Evolutionary conservation across 768 basidiomycete species (phyloP).

Genomic region (Trametes punicea): DNA sequence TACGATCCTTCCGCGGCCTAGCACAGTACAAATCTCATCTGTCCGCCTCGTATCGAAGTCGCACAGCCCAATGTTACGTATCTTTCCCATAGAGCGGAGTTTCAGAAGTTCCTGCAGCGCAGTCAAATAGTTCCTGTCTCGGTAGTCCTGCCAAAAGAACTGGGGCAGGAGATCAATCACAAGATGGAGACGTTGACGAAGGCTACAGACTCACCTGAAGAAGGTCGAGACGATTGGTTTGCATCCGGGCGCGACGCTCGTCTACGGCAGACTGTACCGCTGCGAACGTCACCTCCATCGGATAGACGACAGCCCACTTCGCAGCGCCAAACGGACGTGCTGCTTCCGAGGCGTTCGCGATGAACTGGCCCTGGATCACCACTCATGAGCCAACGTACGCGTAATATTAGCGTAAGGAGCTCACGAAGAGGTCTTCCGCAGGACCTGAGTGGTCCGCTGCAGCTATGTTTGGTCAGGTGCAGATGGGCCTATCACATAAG

Average conservation of each 20-base stretch:
- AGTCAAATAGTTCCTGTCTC: slow-evolving; percentile 42
- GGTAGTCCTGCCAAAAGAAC: slow-evolving; percentile 79
- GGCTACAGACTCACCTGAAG: slow-evolving; percentile 52
- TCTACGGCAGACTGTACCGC: slow-evolving; percentile 57
- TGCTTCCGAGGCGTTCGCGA: slow-evolving; percentile 41
- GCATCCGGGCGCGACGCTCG: slow-evolving; percentile 68
- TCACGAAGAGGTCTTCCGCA: slow-evolving; percentile 74
- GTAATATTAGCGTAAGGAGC: slow-evolving; percentile 17
- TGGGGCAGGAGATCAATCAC: slow-evolving; percentile 26
- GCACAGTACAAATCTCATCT: slow-evolving; percentile 72
- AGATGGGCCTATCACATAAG: neutral
- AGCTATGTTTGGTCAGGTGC: slow-evolving; percentile 12
- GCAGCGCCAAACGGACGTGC: slow-evolving; percentile 65
- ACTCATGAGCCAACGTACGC: neutral
- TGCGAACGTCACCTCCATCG: slow-evolving; percentile 44
- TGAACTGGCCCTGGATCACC: slow-evolving; percentile 60
- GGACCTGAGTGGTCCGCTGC: slow-evolving; percentile 84
- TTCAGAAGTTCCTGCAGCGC: slow-evolving; percentile 49
- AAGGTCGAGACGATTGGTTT: slow-evolving; percentile 54
- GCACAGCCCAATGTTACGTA: slow-evolving; percentile 66
- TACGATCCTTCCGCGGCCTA: slow-evolving; percentile 64
- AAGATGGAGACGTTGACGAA: neutral
- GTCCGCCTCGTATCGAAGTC: slow-evolving; percentile 74
- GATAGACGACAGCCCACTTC: slow-evolving; percentile 79
- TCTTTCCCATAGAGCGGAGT: slow-evolving; percentile 52